Percentiles rank a stretch among this genome's conserved stretches.
These are phyloP conservation scores for Dillenia suffruticosa DNA, from an alignment of 164 flowering plant species.

Conservation along the genomic window DNA sequence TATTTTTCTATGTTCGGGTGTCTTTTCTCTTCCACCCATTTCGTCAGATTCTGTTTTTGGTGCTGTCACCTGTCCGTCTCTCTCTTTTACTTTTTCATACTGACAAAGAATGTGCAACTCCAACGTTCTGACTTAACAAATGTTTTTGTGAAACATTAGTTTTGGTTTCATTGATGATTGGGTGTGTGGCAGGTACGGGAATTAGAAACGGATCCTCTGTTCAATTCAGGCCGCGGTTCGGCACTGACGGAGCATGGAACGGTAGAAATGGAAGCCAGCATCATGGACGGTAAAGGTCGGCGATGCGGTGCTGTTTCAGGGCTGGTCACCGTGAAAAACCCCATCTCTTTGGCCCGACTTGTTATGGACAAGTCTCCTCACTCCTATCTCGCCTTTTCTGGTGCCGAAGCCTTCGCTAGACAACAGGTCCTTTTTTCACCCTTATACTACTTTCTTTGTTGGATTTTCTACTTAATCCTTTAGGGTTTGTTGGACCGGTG, in stretches of 20 bases:
- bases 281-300: constrained; percentile 80
- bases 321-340: constrained; percentile 82
- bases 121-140: too few relatives aligned
- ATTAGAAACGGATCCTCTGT: constrained; percentile 79
- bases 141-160: background rate
- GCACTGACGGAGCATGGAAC: constrained; percentile 84
- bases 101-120: too few relatives aligned
- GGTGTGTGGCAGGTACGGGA: constrained; percentile 57
- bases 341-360: constrained; percentile 88
- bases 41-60: background rate
- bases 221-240: constrained; percentile 96
- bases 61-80: background rate
- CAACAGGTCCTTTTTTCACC: constrained; percentile 42
- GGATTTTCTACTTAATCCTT: background rate
- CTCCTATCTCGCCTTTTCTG: constrained; percentile 85
- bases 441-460: background rate
- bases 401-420: constrained; percentile 87
- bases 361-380: constrained; percentile 99
- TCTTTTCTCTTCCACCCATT: too few relatives aligned
- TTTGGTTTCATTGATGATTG: background rate
- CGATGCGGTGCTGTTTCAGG: constrained; percentile 97
- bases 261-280: constrained; percentile 99
- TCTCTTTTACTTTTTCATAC: background rate
- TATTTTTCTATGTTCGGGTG: too few relatives aligned
- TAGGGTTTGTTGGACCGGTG: too few relatives aligned